Conservation (phyloP, 768 basidiomycete species). For the Lactarius pseudohatsudake region DNA sequence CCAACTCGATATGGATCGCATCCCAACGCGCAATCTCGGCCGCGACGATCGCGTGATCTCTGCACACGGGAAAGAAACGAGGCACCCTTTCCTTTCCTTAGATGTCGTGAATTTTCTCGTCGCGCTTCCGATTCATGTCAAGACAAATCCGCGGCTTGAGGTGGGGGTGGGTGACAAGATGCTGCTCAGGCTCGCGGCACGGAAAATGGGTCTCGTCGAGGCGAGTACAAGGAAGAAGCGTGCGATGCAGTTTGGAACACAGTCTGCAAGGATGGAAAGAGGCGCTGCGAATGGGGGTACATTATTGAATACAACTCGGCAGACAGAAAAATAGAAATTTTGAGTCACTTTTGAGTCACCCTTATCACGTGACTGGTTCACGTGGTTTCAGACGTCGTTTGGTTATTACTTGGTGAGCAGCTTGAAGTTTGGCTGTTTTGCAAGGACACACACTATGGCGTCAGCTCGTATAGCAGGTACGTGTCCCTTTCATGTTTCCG, state of each 20-base stretch:
- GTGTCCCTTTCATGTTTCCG: conserved; percentile 34
- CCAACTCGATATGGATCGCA: conserved; percentile 84
- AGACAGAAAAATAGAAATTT: not conserved
- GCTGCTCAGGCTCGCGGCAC: conserved; percentile 69
- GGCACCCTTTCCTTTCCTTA: conserved; percentile 89
- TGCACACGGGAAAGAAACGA: conserved; percentile 85
- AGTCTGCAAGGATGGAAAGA: conserved; percentile 77
- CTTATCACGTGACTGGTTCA: not conserved
- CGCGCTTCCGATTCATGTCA: conserved; percentile 73
- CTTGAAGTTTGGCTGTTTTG: not conserved
- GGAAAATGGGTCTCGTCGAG: conserved; percentile 69
- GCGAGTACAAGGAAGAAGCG: conserved; percentile 81
- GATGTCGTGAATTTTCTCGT: conserved; percentile 77
- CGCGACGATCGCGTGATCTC: conserved; percentile 94
- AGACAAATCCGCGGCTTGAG: conserved; percentile 72
- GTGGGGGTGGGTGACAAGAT: conserved; percentile 90
- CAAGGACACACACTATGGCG: conserved; percentile 9
- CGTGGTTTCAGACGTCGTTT: conserved; percentile 7
- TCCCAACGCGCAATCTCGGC: conserved; percentile 87
- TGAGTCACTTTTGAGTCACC: too few species aligned
- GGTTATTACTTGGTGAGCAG: not conserved
- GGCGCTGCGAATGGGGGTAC: conserved; percentile 53
- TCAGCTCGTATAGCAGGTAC: conserved; percentile 22
- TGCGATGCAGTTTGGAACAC: conserved; percentile 97
- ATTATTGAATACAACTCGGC: not conserved